A percentile compares a stretch with the other conserved stretches of the same genome.
These are phyloP conservation scores for Oryza officinalis DNA, from an alignment of 176 grass and related monocot species.

Conservation along the genomic window DNA sequence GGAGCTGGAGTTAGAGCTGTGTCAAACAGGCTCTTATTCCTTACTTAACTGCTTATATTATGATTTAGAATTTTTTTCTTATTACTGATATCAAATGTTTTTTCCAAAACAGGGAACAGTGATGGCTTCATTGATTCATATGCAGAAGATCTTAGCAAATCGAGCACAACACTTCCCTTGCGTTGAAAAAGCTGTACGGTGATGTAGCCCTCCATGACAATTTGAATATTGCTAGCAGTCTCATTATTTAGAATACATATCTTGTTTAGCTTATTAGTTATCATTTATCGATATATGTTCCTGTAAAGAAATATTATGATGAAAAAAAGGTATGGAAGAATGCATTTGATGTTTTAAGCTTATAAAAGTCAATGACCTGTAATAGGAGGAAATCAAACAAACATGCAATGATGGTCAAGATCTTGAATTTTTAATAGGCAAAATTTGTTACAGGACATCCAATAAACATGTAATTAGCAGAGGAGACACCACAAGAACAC, in stretches of 20 bases:
- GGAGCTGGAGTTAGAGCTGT: no score
- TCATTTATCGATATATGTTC: not conserved
- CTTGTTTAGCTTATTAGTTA: constrained; percentile 1
- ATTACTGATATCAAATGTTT: constrained; percentile 17
- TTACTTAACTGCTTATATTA: constrained; percentile 1
- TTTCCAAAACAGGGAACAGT: constrained; percentile 76
- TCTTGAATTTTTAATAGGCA: constrained; percentile 6
- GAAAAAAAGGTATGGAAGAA: not conserved
- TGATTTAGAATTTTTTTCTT: constrained; percentile 1
- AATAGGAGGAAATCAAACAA: not conserved
- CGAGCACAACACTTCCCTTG: constrained; percentile 74
- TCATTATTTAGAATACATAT: not conserved
- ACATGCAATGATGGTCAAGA: not conserved
- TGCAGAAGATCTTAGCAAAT: constrained; percentile 92
- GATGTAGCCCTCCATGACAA: not conserved
- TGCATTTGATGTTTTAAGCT: constrained; percentile 4
- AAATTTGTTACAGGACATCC: no score
- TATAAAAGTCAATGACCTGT: not conserved
- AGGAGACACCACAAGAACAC: no score
- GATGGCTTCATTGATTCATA: constrained; percentile 90
- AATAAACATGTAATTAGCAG: no score
- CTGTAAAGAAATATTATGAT: not conserved
- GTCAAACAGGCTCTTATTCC: no score
- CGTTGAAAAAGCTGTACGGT: constrained; percentile 90
- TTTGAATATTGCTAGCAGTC: constrained; percentile 10